Conservation (phyloP, 768 basidiomycete genomes). For the Suillus hirtellus region DNA sequence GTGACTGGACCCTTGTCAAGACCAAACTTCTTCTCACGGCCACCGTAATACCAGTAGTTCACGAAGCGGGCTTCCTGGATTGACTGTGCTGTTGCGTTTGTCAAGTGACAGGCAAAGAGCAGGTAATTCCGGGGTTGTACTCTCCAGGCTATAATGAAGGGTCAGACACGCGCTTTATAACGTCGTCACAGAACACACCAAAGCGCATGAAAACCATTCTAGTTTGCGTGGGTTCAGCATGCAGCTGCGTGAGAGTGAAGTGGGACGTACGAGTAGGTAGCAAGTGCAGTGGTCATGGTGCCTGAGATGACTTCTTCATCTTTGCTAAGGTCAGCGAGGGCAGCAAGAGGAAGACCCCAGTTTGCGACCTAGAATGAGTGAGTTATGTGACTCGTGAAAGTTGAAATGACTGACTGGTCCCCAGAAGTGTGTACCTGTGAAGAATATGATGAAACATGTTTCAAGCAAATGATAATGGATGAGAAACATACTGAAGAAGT, state of each 20-base stretch:
- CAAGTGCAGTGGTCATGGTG: slow-evolving; percentile 91
- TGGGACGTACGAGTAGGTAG: slow-evolving; percentile 86
- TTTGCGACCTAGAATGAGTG: slow-evolving; percentile 76
- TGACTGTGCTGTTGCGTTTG: slow-evolving; percentile 85
- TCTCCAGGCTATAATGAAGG: slow-evolving; percentile 69
- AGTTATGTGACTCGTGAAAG: slow-evolving; percentile 7
- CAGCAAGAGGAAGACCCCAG: slow-evolving; percentile 96
- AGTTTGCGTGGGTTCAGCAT: slow-evolving; percentile 13
- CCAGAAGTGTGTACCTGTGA: slow-evolving; percentile 94
- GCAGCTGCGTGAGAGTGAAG: slow-evolving; percentile 12
- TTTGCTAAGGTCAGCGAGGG: slow-evolving; percentile 84
- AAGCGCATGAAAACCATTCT: slow-evolving; percentile 94
- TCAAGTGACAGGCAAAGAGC: slow-evolving; percentile 90
- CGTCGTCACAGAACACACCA: slow-evolving; percentile 47
- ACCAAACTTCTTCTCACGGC: slow-evolving; percentile 70
- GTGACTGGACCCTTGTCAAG: slow-evolving; percentile 43
- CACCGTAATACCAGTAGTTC: slow-evolving; percentile 90
- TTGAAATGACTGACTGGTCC: slow-evolving; percentile 71
- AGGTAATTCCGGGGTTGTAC: slow-evolving; percentile 97
- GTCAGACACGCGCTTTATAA: slow-evolving; percentile 13
- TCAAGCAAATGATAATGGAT: slow-evolving; percentile 10
- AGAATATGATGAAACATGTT: slow-evolving; percentile 19
- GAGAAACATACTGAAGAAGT: slow-evolving; percentile 86
- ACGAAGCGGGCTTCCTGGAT: slow-evolving; percentile 83
- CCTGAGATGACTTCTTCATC: slow-evolving; percentile 98